These are phyloP conservation scores for Gautieria morchelliformis DNA, from an alignment of 768 basidiomycete species.

Conservation along the genomic window DNA sequence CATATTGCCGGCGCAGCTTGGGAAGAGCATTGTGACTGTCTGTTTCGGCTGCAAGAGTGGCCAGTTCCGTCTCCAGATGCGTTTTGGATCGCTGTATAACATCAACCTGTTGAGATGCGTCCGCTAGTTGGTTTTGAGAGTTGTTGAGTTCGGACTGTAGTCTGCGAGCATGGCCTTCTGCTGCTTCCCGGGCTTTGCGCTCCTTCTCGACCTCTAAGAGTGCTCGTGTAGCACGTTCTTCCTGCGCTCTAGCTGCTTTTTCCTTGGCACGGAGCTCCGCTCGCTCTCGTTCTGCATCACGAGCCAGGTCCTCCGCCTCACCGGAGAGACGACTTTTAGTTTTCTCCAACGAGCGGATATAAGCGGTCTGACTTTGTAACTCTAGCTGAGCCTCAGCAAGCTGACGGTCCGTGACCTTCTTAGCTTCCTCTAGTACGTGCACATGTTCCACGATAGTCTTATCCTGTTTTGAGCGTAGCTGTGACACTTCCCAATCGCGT, in stretches of 20 bases:
- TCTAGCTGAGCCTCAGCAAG: constrained; percentile 74
- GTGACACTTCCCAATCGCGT: constrained; percentile 79
- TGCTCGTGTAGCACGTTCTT: constrained; percentile 49
- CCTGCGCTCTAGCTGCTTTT: constrained; percentile 52
- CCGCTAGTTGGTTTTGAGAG: constrained; percentile 44
- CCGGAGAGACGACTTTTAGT: constrained; percentile 60
- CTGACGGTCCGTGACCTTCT: constrained; percentile 87
- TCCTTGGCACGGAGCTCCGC: constrained; percentile 58
- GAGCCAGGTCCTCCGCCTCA: constrained; percentile 74
- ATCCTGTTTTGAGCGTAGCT: constrained; percentile 80
- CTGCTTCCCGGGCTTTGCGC: constrained; percentile 50
- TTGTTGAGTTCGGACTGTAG: constrained; percentile 53
- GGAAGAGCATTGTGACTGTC: constrained; percentile 45
- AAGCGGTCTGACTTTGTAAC: constrained; percentile 58
- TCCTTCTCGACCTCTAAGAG: constrained; percentile 57
- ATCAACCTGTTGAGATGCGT: constrained; percentile 43
- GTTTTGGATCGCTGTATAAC: constrained; percentile 53
- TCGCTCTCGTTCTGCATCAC: constrained; percentile 65
- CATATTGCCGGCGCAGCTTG: constrained; percentile 55
- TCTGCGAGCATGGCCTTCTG: constrained; percentile 52
- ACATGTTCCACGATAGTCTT: constrained; percentile 99
- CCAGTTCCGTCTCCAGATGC: constrained; percentile 56
- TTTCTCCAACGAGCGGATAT: constrained; percentile 83
- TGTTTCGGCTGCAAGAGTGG: constrained; percentile 52
- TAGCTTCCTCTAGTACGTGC: constrained; percentile 92